A percentile compares a stretch with the other conserved stretches of the same genome.
Evolutionary conservation across 495 filamentous ascomycete genomes (phyloP).

Genomic region (Daldinia grandis): DNA sequence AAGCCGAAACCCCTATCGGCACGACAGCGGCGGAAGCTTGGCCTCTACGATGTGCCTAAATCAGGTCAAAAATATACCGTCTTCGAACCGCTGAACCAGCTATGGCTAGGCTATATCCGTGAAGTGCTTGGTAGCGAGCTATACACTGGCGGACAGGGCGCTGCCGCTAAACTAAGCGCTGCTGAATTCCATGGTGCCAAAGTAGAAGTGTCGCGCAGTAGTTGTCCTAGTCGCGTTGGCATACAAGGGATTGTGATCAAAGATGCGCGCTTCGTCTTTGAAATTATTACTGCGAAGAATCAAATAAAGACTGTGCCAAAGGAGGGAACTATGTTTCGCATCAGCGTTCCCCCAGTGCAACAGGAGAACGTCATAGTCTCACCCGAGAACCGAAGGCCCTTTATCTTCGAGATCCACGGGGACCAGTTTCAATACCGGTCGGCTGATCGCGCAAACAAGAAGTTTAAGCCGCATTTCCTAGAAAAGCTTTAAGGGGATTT

Average conservation of each 20-base stretch:
- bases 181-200: conserved; percentile 92
- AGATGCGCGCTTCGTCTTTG: conserved; percentile 87
- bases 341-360: conserved; percentile 67
- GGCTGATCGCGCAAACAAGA: conserved; percentile 85
- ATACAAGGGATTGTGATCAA: conserved; percentile 85
- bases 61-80: conserved; percentile 74
- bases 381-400: conserved; percentile 37
- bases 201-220: conserved; percentile 82
- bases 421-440: conserved; percentile 85
- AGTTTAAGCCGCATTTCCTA: conserved; percentile 81
- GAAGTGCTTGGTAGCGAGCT: conserved; percentile 69
- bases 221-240: conserved; percentile 83
- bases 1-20: conserved; percentile 83
- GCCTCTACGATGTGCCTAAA: conserved; percentile 76
- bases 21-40: conserved; percentile 74
- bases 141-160: conserved; percentile 52
- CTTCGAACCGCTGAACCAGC: conserved; percentile 75
- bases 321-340: conserved; percentile 84
- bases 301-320: conserved; percentile 83
- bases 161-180: conserved; percentile 73
- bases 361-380: conserved; percentile 25
- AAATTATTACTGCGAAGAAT: conserved; percentile 76
- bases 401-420: conserved; percentile 89
- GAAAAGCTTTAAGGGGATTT: conserved; percentile 65
- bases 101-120: conserved; percentile 87